Evolutionary conservation across 495 filamentous ascomycete genomes (phyloP).

Genomic region (Alectoria sarmentosa): DNA sequence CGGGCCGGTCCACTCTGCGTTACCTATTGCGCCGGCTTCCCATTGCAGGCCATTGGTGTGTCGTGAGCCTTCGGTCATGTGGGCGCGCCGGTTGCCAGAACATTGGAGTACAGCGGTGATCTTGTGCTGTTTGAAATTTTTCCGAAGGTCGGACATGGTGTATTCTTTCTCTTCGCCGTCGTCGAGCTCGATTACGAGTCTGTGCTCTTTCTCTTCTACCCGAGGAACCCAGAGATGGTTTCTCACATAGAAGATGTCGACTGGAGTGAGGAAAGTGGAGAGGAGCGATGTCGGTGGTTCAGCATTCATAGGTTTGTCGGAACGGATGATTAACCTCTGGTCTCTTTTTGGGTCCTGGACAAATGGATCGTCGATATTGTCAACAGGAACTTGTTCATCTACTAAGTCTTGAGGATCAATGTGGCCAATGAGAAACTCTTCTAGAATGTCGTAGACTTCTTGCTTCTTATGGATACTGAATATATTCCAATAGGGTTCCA

Average conservation of each 20-base stretch:
- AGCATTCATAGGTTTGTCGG: conserved; percentile 46
- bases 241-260: conserved; percentile 51
- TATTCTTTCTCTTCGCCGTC: conserved; percentile 47
- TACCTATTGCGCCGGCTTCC: conserved; percentile 51
- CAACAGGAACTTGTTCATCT: conserved; percentile 38
- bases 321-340: conserved; percentile 38
- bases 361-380: conserved; percentile 51
- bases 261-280: conserved; percentile 44
- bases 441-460: conserved; percentile 50
- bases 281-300: conserved; percentile 13
- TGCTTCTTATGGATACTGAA: conserved; percentile 53
- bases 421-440: conserved; percentile 47
- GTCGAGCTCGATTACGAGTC: conserved; percentile 46
- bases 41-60: conserved; percentile 54
- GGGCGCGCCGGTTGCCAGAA: conserved; percentile 53
- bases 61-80: conserved; percentile 49
- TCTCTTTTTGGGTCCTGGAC: conserved; percentile 45
- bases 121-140: conserved; percentile 43
- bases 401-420: conserved; percentile 46
- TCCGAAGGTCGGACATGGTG: conserved; percentile 45
- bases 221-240: conserved; percentile 58
- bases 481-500: conserved; percentile 59
- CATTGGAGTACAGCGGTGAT: conserved; percentile 56
- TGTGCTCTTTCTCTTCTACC: conserved; percentile 39
- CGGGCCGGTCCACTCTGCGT: conserved; percentile 56